phyloP scores from a whole-genome alignment of 441 rosid species.

The Arabidopsis lyrata region DNA sequence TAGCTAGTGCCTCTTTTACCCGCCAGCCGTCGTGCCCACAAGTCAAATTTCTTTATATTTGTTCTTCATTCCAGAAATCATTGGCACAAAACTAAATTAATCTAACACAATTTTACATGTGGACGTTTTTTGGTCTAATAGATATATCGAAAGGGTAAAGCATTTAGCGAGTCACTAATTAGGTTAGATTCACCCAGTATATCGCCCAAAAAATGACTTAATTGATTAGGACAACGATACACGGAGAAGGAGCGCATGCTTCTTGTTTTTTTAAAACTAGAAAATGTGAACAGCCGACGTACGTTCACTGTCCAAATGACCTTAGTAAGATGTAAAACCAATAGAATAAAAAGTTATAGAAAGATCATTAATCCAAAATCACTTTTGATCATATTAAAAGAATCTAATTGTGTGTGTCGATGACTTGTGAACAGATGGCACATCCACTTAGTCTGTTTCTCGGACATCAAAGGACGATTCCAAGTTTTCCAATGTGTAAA shows the following conservation, averaged over 20 bases:
- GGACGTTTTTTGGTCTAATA: background rate
- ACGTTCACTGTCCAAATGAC: background rate
- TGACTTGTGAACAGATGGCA: conserved; percentile 16
- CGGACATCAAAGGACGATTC: conserved; percentile 24
- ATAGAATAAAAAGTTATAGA: background rate
- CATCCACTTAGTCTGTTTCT: conserved; percentile 23
- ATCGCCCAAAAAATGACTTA: background rate
- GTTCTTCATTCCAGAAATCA: conserved; percentile 8
- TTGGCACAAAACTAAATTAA: background rate
- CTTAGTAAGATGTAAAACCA: background rate
- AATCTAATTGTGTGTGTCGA: conserved; percentile 32
- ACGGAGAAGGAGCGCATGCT: background rate
- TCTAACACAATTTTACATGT: background rate
- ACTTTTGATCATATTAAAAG: conserved; percentile 35
- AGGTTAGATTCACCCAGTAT: background rate
- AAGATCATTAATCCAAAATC: background rate
- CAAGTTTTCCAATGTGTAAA: conserved; percentile 6
- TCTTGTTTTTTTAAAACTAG: background rate
- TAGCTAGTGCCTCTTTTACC: conserved; percentile 31
- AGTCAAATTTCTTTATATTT: background rate
- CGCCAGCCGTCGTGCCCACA: conserved; percentile 22
- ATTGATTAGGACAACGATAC: background rate
- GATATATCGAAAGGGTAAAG: background rate
- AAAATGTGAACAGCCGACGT: background rate
- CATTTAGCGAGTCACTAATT: background rate